Conservation (phyloP, 2,329 filamentous ascomycete genomes). For the Magnaporthiopsis incrustans region DNA sequence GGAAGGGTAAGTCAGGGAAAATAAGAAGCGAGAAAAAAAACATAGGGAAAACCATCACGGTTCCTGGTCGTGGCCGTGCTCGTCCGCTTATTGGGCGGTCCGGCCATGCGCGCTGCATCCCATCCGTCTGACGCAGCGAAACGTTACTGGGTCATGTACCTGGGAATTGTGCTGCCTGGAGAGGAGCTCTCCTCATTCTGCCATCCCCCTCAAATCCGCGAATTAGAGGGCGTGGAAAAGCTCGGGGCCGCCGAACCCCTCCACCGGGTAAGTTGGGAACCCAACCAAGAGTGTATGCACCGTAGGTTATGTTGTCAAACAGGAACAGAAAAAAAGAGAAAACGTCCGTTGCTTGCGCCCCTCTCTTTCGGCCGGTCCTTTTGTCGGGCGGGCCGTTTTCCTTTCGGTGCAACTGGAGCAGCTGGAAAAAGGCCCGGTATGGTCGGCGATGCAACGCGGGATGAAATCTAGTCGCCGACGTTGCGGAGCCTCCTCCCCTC, state of each 20-base stretch:
- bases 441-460: too few species aligned
- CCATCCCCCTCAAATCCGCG: too few species aligned
- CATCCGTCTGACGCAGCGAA: background rate
- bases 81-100: background rate
- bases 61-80: background rate
- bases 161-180: background rate
- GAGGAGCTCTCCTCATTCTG: background rate
- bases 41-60: background rate
- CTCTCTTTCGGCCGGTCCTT: background rate
- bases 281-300: too few species aligned
- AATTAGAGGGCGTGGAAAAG: background rate
- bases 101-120: background rate
- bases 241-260: background rate
- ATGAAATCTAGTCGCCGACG: too few species aligned
- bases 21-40: background rate
- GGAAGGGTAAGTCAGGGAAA: too few species aligned
- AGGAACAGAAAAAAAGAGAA: background rate
- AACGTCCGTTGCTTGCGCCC: background rate
- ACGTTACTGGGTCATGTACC: background rate
- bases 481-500: too few species aligned
- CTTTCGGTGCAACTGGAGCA: background rate
- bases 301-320: too few species aligned
- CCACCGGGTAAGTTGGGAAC: too few species aligned
- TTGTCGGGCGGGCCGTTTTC: background rate
- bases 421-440: background rate